A percentile compares a stretch with the other conserved stretches of the same genome.
These are phyloP conservation scores for Cytospora leucostoma DNA, from an alignment of 2,329 filamentous ascomycete species.

Conservation along the genomic window DNA sequence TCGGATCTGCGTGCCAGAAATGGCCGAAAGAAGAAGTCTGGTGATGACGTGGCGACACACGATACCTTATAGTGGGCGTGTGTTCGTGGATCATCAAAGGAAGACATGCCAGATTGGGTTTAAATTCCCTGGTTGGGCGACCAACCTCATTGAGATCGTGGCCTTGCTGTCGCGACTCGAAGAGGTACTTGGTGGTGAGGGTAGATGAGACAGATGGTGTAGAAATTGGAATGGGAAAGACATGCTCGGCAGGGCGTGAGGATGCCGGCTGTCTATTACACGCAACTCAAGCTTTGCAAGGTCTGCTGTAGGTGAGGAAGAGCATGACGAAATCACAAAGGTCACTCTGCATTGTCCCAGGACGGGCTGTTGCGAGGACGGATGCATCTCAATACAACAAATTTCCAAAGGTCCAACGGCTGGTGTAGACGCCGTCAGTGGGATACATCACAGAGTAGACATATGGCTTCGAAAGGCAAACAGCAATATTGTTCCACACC, in stretches of 20 bases:
- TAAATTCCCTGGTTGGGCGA: conserved; percentile 24
- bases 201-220: background rate
- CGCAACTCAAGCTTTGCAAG: too few relatives aligned
- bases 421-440: too few relatives aligned
- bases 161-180: conserved; percentile 23
- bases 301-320: too few relatives aligned
- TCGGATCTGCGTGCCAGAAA: conserved; percentile 16
- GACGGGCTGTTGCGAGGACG: too few relatives aligned
- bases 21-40: conserved; percentile 7
- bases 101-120: conserved; percentile 19
- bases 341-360: too few relatives aligned
- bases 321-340: too few relatives aligned
- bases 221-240: background rate
- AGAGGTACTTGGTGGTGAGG: conserved; percentile 9
- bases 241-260: background rate
- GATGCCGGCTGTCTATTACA: too few relatives aligned
- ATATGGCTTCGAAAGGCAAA: too few relatives aligned
- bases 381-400: too few relatives aligned
- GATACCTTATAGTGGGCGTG: background rate
- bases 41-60: conserved; percentile 3
- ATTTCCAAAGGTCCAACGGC: too few relatives aligned
- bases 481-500: too few relatives aligned
- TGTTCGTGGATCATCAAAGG: conserved; percentile 1
- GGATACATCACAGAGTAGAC: too few relatives aligned
- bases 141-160: conserved; percentile 26